A percentile compares a stretch with the other conserved stretches of the same genome.
These are phyloP conservation scores for Galerina sulciceps DNA, from an alignment of 768 basidiomycete species.

Conservation along the genomic window DNA sequence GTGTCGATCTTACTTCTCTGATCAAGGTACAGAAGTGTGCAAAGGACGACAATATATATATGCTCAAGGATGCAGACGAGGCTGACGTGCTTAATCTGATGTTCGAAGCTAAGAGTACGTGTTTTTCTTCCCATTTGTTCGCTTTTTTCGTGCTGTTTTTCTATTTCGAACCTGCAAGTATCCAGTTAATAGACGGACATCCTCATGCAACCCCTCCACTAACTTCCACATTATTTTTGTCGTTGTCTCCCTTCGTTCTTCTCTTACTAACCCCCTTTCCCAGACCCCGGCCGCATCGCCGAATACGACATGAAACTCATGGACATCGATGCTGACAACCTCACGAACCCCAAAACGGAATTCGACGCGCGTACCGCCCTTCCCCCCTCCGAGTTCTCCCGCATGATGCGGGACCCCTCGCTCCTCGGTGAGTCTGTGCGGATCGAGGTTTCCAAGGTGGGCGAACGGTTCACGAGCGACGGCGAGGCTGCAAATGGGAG, in stretches of 20 bases:
- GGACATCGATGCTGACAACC: slow-evolving; percentile 96
- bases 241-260: neutral
- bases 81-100: slow-evolving; percentile 86
- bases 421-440: slow-evolving; percentile 92
- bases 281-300: slow-evolving; percentile 91
- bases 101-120: slow-evolving; percentile 89
- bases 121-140: neutral
- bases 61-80: slow-evolving; percentile 89
- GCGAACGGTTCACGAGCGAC: slow-evolving; percentile 89
- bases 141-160: neutral
- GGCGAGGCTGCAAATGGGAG: slow-evolving; percentile 94
- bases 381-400: slow-evolving; percentile 83
- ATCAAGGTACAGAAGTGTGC: slow-evolving; percentile 98
- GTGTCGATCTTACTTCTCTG: slow-evolving; percentile 83
- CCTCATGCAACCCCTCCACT: no score
- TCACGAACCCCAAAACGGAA: slow-evolving; percentile 95
- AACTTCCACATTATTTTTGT: neutral
- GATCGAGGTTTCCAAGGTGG: slow-evolving; percentile 96
- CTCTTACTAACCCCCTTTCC: neutral
- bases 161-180: no score
- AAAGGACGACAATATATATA: slow-evolving; percentile 92
- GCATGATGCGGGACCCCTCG: slow-evolving; percentile 92
- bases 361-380: slow-evolving; percentile 94
- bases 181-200: no score
- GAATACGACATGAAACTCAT: slow-evolving; percentile 99